A percentile compares a stretch with the other conserved stretches of the same genome.
phyloP scores from a whole-genome alignment of 106 monocot species.

The Vanilla planifolia region DNA sequence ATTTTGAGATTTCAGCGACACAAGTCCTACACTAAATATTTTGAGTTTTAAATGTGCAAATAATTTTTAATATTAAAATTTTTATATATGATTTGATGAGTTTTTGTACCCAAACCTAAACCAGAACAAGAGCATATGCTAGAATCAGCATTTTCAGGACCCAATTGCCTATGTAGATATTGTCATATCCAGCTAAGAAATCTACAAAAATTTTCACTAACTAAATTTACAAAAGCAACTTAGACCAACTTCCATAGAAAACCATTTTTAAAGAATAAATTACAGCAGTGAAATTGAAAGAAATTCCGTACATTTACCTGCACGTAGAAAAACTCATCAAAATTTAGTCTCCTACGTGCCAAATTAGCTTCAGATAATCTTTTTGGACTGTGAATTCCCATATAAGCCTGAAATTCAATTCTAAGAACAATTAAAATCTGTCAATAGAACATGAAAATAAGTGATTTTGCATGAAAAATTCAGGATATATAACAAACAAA shows the following conservation, averaged over 20 bases:
- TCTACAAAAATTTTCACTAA: background rate
- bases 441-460: background rate
- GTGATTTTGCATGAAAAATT: background rate
- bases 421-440: no score
- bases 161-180: background rate
- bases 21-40: no score
- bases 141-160: background rate
- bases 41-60: no score
- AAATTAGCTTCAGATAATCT: conserved; percentile 71
- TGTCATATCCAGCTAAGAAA: background rate
- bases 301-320: conserved; percentile 42
- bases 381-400: conserved; percentile 71
- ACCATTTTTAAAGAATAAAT: background rate
- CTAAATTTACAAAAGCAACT: no score
- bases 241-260: no score
- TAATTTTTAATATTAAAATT: no score
- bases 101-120: no score
- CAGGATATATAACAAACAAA: no score
- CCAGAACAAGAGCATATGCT: no score
- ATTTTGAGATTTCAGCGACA: no score
- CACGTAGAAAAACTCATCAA: conserved; percentile 98
- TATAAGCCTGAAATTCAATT: conserved; percentile 59
- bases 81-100: no score
- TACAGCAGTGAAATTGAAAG: background rate
- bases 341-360: conserved; percentile 89